Evolutionary conservation across 192 early-diverging fungal genomes (phyloP).

Genomic region (Linnemannia zychae): DNA sequence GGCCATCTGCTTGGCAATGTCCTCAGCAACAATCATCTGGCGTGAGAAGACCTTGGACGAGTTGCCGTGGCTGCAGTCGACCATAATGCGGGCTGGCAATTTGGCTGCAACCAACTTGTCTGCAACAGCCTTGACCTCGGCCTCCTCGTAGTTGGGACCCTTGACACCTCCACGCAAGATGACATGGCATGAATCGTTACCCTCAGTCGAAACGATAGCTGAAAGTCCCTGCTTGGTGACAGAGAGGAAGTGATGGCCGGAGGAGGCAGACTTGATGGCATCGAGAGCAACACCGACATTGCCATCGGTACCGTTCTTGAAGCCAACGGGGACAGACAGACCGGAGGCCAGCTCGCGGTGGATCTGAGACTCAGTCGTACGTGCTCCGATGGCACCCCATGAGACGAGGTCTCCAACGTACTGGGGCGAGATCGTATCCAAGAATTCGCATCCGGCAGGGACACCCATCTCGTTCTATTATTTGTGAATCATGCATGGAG

Average conservation of each 20-base stretch:
- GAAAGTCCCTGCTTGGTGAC: conserved; percentile 89
- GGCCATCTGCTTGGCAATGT: conserved; percentile 68
- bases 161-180: conserved; percentile 91
- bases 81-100: conserved; percentile 79
- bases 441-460: conserved; percentile 81
- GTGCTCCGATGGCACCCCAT: conserved; percentile 86
- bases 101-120: conserved; percentile 72
- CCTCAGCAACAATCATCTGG: conserved; percentile 85
- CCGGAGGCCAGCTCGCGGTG: conserved; percentile 88
- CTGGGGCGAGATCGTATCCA: conserved; percentile 88
- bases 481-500: background rate
- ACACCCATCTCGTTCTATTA: conserved; percentile 77
- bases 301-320: conserved; percentile 90
- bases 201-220: conserved; percentile 87
- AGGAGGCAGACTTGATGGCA: conserved; percentile 90
- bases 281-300: conserved; percentile 89
- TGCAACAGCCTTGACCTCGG: conserved; percentile 71
- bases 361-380: conserved; percentile 88
- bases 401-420: conserved; percentile 83
- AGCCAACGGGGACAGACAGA: conserved; percentile 83
- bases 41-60: conserved; percentile 86
- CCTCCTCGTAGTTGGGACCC: conserved; percentile 92
- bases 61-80: conserved; percentile 98
- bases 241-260: conserved; percentile 82
- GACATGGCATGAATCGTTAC: conserved; percentile 94